Evolutionary conservation across 768 basidiomycete species (phyloP).

Genomic region (Hypholoma fasciculare): DNA sequence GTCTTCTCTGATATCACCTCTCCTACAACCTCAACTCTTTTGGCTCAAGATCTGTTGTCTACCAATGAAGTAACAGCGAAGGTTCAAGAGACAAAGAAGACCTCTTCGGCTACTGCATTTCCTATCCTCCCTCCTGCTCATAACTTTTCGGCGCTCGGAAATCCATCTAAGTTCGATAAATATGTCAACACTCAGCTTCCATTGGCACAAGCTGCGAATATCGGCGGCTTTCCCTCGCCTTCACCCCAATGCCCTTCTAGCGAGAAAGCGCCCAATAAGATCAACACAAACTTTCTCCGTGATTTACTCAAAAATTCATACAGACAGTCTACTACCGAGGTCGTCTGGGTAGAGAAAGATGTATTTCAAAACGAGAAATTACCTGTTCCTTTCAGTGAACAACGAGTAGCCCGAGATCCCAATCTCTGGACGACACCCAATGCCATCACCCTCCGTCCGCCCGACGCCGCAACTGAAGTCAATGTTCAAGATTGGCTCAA

Average conservation of each 20-base stretch:
- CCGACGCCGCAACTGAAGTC: not conserved
- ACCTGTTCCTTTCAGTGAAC: not conserved
- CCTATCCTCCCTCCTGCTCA: slow-evolving; percentile 2
- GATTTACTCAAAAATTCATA: not conserved
- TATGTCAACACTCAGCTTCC: not conserved
- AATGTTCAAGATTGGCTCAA: not conserved
- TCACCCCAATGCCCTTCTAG: not conserved
- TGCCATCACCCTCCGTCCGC: not conserved
- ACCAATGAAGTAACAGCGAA: not conserved
- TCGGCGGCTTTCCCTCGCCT: not conserved
- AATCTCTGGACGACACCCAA: not conserved
- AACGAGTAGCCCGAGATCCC: not conserved
- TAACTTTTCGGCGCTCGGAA: slow-evolving; percentile 1
- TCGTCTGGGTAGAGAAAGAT: not conserved
- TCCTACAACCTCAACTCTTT: not conserved
- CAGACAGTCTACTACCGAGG: not conserved
- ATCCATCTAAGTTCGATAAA: not conserved
- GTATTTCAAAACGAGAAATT: not conserved
- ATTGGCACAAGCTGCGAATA: not conserved
- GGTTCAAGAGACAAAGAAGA: too few relatives aligned
- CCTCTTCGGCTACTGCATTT: not conserved
- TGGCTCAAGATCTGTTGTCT: too few relatives aligned
- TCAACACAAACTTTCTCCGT: not conserved
- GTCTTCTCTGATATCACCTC: too few relatives aligned
- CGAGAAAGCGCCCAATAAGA: not conserved